Evolutionary conservation across 257 asterid species (phyloP).

Genomic region (Solanum microdontum): DNA sequence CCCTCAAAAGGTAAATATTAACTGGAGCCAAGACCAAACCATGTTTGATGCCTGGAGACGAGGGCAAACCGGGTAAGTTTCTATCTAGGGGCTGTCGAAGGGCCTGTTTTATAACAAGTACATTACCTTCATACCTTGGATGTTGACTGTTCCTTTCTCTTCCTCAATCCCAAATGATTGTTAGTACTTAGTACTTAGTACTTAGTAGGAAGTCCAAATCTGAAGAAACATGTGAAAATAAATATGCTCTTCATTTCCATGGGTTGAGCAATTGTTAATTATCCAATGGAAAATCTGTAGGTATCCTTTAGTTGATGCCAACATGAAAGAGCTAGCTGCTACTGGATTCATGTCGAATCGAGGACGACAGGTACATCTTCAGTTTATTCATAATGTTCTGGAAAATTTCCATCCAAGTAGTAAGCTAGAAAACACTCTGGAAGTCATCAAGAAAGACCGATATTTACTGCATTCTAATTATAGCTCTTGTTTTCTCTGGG

Average conservation of each 20-base stretch:
- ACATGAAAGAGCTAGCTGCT: constrained; percentile 66
- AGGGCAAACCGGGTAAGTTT: constrained; percentile 71
- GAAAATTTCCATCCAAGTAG: background rate
- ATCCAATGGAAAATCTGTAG: constrained; percentile 15
- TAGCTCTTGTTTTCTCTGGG: background rate
- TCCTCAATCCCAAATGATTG: background rate
- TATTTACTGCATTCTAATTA: background rate
- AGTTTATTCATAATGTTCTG: background rate
- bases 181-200: background rate
- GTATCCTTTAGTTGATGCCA: constrained; percentile 92
- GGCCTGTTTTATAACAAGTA: background rate
- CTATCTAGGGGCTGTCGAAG: background rate
- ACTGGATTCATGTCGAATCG: constrained; percentile 99
- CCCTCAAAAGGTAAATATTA: constrained; percentile 43
- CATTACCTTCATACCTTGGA: background rate
- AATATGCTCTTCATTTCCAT: background rate
- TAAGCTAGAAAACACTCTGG: background rate
- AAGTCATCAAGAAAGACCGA: background rate
- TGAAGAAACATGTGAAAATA: background rate
- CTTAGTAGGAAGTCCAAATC: background rate
- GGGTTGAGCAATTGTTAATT: background rate
- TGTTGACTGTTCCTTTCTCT: background rate
- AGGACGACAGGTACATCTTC: constrained; percentile 66
- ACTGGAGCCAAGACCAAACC: constrained; percentile 66
- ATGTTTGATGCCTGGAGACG: constrained; percentile 76